A percentile compares a stretch with the other conserved stretches of the same genome.
phyloP scores from a whole-genome alignment of 441 rosid genomes.

The Pelargonium citronellum region DNA sequence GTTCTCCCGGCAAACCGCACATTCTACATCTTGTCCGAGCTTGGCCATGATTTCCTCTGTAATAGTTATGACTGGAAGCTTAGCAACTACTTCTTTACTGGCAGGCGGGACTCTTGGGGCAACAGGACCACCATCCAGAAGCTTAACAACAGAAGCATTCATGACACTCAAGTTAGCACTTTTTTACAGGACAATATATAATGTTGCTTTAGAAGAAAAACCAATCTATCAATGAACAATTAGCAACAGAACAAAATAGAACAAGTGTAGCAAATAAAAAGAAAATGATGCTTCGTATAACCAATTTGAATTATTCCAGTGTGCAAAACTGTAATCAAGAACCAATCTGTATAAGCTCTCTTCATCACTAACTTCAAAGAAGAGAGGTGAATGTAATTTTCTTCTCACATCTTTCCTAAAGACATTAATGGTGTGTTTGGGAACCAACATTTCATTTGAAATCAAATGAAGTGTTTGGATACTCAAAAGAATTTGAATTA shows the following conservation, averaged over 20 bases:
- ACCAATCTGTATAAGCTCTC: neutral
- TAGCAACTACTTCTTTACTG: slow-evolving; percentile 85
- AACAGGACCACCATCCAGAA: slow-evolving; percentile 38
- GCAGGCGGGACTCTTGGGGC: slow-evolving; percentile 85
- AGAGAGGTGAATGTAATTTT: neutral
- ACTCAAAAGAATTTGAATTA: too few relatives aligned
- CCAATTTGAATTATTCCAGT: neutral
- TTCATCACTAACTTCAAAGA: neutral
- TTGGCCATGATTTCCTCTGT: slow-evolving; percentile 57
- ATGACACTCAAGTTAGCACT: neutral
- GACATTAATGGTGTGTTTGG: too few relatives aligned
- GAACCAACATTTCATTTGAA: too few relatives aligned
- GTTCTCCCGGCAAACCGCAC: slow-evolving; percentile 84
- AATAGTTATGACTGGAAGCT: slow-evolving; percentile 64
- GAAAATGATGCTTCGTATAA: neutral
- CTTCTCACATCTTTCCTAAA: neutral
- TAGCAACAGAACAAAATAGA: neutral
- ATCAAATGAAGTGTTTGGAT: neutral
- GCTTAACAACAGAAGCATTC: slow-evolving; percentile 26
- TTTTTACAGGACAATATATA: slow-evolving; percentile 5
- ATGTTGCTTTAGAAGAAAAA: neutral
- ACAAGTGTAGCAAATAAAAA: neutral
- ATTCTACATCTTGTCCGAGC: slow-evolving; percentile 60
- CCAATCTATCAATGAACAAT: neutral
- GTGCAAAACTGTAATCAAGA: neutral